phyloP scores from a whole-genome alignment of 371 early-diverging fungal genomes.

The Lichtheimia ramosa region DNA sequence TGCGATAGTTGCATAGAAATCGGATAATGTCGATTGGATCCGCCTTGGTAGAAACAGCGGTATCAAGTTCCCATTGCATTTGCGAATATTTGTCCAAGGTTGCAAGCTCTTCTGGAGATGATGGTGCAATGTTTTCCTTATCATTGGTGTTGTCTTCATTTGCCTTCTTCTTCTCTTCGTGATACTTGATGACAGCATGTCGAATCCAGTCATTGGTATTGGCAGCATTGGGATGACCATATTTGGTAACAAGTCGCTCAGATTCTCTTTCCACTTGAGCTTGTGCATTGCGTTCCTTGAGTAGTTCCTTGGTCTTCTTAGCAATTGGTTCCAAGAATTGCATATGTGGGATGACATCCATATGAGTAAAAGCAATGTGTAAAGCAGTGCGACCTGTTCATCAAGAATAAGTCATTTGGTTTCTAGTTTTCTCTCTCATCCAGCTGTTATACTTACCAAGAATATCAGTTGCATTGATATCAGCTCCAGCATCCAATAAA shows the following conservation, averaged over 20 bases:
- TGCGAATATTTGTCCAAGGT: constrained; percentile 6
- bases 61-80: constrained; percentile 16
- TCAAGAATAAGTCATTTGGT: constrained; percentile 1
- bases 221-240: background rate
- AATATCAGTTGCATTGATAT: constrained; percentile 44
- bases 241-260: background rate
- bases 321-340: constrained; percentile 12
- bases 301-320: constrained; percentile 5
- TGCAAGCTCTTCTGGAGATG: background rate
- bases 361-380: constrained; percentile 49
- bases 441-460: constrained; percentile 28
- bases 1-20: constrained; percentile 24
- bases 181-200: background rate
- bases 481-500: constrained; percentile 44
- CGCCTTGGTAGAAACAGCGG: constrained; percentile 11
- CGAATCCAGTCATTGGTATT: background rate
- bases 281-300: background rate
- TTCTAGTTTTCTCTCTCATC: background rate
- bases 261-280: background rate
- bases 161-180: background rate
- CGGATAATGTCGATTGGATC: constrained; percentile 63
- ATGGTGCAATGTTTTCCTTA: background rate
- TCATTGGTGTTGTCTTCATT: background rate
- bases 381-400: constrained; percentile 53
- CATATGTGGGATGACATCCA: constrained; percentile 47